phyloP scores from a whole-genome alignment of 2,329 filamentous ascomycete species.

The Thielaviopsis musarum region DNA sequence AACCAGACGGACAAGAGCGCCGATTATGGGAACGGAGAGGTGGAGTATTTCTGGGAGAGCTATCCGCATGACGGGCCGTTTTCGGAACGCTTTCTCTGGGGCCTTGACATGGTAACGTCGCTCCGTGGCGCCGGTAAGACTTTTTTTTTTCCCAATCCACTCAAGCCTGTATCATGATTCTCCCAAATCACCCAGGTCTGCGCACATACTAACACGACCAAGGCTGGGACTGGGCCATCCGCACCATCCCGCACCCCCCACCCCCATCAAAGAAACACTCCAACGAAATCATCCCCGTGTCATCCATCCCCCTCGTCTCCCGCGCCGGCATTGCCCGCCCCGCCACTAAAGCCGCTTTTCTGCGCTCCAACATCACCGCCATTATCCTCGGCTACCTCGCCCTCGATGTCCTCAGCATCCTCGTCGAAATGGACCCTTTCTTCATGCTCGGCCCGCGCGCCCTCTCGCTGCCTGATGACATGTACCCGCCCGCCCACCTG shows the following conservation, averaged over 20 bases:
- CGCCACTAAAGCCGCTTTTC: conserved; percentile 25
- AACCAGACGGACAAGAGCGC: not conserved
- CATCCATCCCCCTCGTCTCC: conserved; percentile 25
- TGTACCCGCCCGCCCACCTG: conserved; percentile 27
- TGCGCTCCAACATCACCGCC: conserved; percentile 26
- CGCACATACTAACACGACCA: not conserved
- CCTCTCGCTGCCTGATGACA: not conserved
- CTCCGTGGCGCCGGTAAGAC: conserved; percentile 36
- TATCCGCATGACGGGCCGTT: conserved; percentile 36
- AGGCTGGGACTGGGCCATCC: conserved; percentile 43
- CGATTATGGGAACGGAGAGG: conserved; percentile 16
- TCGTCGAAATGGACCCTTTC: conserved; percentile 58
- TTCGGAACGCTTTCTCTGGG: conserved; percentile 35
- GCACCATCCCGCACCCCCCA: conserved; percentile 28
- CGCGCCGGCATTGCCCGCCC: conserved; percentile 28
- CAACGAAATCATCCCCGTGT: conserved; percentile 24
- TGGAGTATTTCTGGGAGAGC: conserved; percentile 42
- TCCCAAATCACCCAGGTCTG: not conserved
- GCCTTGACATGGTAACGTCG: conserved; percentile 34
- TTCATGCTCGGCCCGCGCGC: conserved; percentile 38
- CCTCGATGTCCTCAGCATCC: conserved; percentile 50
- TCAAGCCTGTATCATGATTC: not conserved
- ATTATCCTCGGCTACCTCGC: conserved; percentile 44
- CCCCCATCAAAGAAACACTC: conserved; percentile 25
- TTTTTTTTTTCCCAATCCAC: not conserved